phyloP scores from a whole-genome alignment of 768 basidiomycete genomes.

The Phylloporus rhodoxanthus region DNA sequence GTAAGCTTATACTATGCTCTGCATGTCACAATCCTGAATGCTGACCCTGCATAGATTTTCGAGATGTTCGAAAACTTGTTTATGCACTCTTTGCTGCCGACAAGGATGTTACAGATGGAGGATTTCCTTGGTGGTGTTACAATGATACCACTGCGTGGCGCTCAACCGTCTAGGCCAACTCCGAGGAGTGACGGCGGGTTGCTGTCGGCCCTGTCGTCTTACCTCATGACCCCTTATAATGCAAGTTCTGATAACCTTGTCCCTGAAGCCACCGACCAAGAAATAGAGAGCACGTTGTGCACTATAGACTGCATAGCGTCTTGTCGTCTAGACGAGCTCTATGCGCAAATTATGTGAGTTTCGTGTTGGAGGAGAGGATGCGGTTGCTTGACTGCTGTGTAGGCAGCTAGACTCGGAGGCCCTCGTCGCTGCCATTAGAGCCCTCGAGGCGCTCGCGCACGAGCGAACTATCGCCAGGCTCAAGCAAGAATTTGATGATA shows the following conservation, averaged over 20 bases:
- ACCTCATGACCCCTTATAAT: conserved; percentile 92
- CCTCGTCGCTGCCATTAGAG: conserved; percentile 75
- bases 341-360: conserved; percentile 85
- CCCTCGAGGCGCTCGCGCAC: conserved; percentile 86
- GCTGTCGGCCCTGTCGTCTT: conserved; percentile 88
- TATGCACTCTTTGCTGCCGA: conserved; percentile 86
- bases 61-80: conserved; percentile 98
- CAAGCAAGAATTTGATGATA: conserved; percentile 64
- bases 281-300: conserved; percentile 90
- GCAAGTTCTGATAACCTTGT: conserved; percentile 68
- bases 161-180: conserved; percentile 55
- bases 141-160: conserved; percentile 83
- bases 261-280: conserved; percentile 82
- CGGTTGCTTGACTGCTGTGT: conserved; percentile 9
- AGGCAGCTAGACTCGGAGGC: conserved; percentile 79
- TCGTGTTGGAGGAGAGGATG: not conserved
- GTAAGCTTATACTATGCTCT: conserved; percentile 37
- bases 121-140: conserved; percentile 95
- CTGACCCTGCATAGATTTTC: conserved; percentile 60
- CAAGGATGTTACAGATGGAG: conserved; percentile 92
- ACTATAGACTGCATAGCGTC: conserved; percentile 93
- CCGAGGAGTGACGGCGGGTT: conserved; percentile 82
- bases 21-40: not conserved
- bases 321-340: conserved; percentile 90
- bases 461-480: conserved; percentile 78